Evolutionary conservation across 164 flowering plant species (phyloP), one percentile per base, ranked within the genome.

Genomic region (Dillenia suffruticosa): DNA sequence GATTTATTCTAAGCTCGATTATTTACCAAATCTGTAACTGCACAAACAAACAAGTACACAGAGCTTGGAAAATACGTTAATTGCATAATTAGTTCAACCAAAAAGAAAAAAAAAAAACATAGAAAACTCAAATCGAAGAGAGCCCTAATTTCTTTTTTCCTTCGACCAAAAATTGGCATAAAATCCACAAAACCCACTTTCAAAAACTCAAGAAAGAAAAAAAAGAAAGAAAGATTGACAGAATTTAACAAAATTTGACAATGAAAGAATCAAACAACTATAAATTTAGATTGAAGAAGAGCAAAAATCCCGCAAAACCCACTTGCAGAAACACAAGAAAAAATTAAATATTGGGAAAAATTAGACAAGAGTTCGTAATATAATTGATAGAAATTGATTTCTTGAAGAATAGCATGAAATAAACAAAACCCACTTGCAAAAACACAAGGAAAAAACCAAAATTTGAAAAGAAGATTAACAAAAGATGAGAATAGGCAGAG

Each of bases 171-270:
- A 32, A 5, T 32, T 32, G 40, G 7, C 40, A 32, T 32, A 32
- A 43, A 52, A 46, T 44, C 49, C 14, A 56, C 57, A 16, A 50
- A 47, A 55, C 56, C 62, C 56, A 69, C 12, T 15, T 47, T 56
- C n/a, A 11, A 16, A 44, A 52, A 54, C 17, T 44, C 58, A 56
- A 44, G 46, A 40, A 65, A 10, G 32, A 53, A 67, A 70, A 67
- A 49, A 61, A 67, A 43, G 58, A 44, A 47, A 32, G 11, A 10
- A 19, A 48, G 9, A 2, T 49, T 51, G 19, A 15, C 52, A 10
- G 8, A 54, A 10, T 44, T 32, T 32, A 32, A 32, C 40, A 32
- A 32, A 32, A 32, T 32, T 32, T 32, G 40, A 5, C 40, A 32
- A 32, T 32, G 7, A 32, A 32, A 32, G 40, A 32, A 32, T 32